phyloP scores from a whole-genome alignment of 805 yeast genomes.

The Tetrapisispora arboricola region DNA sequence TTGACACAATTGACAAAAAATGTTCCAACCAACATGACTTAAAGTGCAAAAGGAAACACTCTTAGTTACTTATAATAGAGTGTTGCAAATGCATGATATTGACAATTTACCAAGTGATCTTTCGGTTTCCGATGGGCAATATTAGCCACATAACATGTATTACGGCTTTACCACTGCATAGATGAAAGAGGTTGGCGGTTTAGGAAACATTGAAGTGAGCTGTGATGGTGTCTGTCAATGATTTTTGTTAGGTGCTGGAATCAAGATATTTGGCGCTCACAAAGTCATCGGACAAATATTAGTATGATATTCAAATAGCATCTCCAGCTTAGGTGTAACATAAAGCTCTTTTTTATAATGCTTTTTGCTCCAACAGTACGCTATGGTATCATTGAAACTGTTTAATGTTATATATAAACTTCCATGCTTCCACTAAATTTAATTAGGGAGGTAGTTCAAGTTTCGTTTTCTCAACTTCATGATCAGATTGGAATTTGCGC shows the following conservation, averaged over 20 bases:
- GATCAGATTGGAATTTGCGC: too few relatives aligned
- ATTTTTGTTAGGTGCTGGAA: slow-evolving; percentile 58
- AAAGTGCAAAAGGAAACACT: slow-evolving; percentile 83
- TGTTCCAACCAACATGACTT: slow-evolving; percentile 79
- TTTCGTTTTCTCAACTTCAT: too few relatives aligned
- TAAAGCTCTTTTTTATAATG: too few relatives aligned
- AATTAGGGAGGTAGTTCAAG: not conserved
- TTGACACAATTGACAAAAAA: slow-evolving; percentile 75
- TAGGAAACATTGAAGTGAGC: slow-evolving; percentile 90
- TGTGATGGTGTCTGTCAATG: slow-evolving; percentile 87
- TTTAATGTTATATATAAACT: too few relatives aligned
- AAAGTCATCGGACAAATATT: slow-evolving; percentile 91
- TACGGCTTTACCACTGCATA: slow-evolving; percentile 82
- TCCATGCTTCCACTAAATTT: not conserved
- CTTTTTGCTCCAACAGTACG: too few relatives aligned
- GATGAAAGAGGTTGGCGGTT: slow-evolving; percentile 56
- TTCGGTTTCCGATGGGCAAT: slow-evolving; percentile 96
- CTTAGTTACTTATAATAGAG: slow-evolving; percentile 83
- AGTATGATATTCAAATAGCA: slow-evolving; percentile 81
- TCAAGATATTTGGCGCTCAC: slow-evolving; percentile 76
- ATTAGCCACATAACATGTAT: slow-evolving; percentile 77
- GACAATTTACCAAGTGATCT: slow-evolving; percentile 97
- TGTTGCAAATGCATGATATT: slow-evolving; percentile 95
- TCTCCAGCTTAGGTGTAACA: too few relatives aligned
- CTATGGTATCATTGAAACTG: too few relatives aligned